Base-by-base conservation (phyloP, 192 early-diverging fungal species). In the Gryganskiella cystojenkinii region DNA sequence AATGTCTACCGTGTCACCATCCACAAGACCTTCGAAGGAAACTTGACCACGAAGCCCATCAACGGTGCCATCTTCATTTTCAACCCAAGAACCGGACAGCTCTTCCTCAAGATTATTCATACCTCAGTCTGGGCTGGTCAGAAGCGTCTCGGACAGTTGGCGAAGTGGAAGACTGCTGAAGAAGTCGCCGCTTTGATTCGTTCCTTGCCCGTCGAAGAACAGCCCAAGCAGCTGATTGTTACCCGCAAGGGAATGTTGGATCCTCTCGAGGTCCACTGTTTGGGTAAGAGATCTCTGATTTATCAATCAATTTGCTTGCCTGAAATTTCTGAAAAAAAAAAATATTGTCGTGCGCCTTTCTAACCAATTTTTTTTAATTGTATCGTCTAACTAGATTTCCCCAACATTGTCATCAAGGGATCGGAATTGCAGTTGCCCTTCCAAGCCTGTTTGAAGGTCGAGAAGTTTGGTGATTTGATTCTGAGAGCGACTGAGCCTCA, bases 81-180 rank as follows among this genome's bases (percentile, higher is more conserved):
- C 86, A 99, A 99, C 64, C 98, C 98, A 45, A 91, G 98, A 65
- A 99, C 98, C 19, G 98, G 98, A 42, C 98, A 99, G 83, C 86
- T 97, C 58, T 99, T 97, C 86, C 86, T 99, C 67, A 99, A 99
- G 86, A 97, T 99, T 79, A 99, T 99, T 85, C 98, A 99, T 80
- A 98, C 96, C 17, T 98, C 96, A 8, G 96, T 98, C 40, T 99
- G 96, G 96, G 96, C 96, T 17, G 96, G 96, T 27, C 98, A 99
- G 80, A 99, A 99, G 81, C 96, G 98, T 85, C 87, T 99, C 22
- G 98, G 98, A 61, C 98, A 99, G 85, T 83, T 99, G 68, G 98
- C 98, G 37, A 99, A 99, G 70, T 99, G 98, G 98, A 99, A 99
- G 89, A 98, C 98, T 4, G 98, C 98, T 13, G 98, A 99, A 92